Conservation (phyloP, 73 alveolate genomes). For the Urostyla sp. region DNA sequence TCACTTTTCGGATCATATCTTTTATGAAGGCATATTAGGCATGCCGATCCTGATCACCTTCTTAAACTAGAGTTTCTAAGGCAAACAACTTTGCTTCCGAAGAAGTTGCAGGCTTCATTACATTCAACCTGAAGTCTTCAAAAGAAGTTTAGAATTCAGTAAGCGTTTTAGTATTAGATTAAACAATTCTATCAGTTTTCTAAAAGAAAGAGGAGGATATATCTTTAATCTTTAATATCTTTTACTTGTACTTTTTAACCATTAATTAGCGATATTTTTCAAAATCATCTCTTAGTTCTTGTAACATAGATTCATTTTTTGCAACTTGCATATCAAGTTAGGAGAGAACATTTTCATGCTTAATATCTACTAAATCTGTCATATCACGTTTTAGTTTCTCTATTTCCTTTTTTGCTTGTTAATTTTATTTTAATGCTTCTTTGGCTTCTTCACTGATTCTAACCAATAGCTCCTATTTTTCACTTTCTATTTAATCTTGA, state of each 20-base stretch:
- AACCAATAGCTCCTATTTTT: neutral
- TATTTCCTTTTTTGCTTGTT: constrained; percentile 9
- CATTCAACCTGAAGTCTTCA: constrained; percentile 61
- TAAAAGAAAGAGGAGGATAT: constrained; percentile 37
- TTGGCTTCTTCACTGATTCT: neutral
- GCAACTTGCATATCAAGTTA: neutral
- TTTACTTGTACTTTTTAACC: neutral
- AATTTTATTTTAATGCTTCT: neutral
- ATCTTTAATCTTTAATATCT: constrained; percentile 37
- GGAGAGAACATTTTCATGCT: constrained; percentile 10
- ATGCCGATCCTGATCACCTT: constrained; percentile 51
- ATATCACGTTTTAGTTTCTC: neutral
- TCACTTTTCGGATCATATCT: neutral
- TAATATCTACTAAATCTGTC: neutral
- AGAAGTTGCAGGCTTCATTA: constrained; percentile 62
- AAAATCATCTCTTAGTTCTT: neutral
- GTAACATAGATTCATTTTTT: neutral
- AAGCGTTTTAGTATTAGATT: neutral
- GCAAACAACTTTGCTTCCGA: constrained; percentile 65
- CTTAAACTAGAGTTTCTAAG: constrained; percentile 55
- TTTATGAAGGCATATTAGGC: constrained; percentile 7
- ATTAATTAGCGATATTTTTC: neutral
- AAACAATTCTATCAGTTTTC: constrained; percentile 3
- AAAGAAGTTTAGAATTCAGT: constrained; percentile 41
- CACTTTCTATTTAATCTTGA: neutral